Evolutionary conservation across 768 basidiomycete genomes (phyloP), one percentile per base, ranked within the genome.

Genomic region (Suillus cothurnatus): DNA sequence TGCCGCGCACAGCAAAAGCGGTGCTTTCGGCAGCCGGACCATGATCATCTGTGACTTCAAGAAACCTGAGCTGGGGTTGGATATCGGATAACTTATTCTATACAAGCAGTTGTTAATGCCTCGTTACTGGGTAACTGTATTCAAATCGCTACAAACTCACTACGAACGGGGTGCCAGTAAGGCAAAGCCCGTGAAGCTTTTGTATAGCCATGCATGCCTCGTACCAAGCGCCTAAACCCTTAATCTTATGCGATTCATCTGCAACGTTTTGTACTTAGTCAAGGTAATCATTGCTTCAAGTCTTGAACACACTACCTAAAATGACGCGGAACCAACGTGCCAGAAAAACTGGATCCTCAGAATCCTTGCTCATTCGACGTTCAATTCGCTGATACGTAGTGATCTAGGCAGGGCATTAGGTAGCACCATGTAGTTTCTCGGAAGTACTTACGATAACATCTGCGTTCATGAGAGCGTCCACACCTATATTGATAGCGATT

Each of bases 241-340:
- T 4, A 31, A 53, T 11, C 52, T 8, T 53, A 31, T 53, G 52
- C 52, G 52, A 53, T 53, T 53, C 52, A 53, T 53, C 52, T 53
- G 52, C 52, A 31, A 53, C 19, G 11, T 11, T 19, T 19, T 31
- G 28, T 53, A 9, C 28, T 31, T 28, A 31, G 28, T 53, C 11
- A 21, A 31, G 17, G 52, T 5, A 9, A 19, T 31, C 17, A 4
- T 19, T 17, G 7, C 8, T 21, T 31, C 52, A 31, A 9, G 26
- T 17, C 14, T 28, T 53, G 52, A 31, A 19, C 19, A 21, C 19
- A 19, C 19, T 31, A 53, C 52, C 52, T 31, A 53, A 31, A 53
- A 53, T 53, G 28, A 53, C 19, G 19, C 52, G 52, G 9, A 1
- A 53, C 28, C 28, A 53, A 19, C 28, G 17, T 53, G 28, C 19